Evolutionary conservation across 371 early-diverging fungal genomes (phyloP).

Genomic region (Mucor racemosus): DNA sequence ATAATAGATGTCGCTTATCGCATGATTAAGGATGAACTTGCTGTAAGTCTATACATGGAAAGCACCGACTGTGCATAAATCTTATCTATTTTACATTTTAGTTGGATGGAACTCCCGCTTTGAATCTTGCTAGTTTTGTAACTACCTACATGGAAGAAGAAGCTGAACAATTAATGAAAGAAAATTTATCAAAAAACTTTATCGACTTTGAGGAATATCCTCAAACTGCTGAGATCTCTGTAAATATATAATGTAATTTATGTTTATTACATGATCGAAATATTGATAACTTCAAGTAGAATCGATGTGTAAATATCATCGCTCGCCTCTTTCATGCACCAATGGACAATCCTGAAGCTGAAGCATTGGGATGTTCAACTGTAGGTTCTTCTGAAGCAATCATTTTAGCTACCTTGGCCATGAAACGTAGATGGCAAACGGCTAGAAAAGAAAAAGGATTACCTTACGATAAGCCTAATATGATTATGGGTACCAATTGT

Average conservation of each 20-base stretch:
- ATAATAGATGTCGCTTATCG: slow-evolving; percentile 49
- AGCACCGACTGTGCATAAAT: background rate
- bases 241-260: slow-evolving; percentile 20
- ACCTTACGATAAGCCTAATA: slow-evolving; percentile 67
- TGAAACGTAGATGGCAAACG: slow-evolving; percentile 75
- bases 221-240: slow-evolving; percentile 49
- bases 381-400: slow-evolving; percentile 79
- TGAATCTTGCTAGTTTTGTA: slow-evolving; percentile 79
- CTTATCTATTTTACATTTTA: slow-evolving; percentile 6
- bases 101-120: slow-evolving; percentile 75
- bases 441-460: slow-evolving; percentile 58
- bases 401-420: slow-evolving; percentile 70
- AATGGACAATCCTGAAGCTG: slow-evolving; percentile 34
- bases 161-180: slow-evolving; percentile 73
- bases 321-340: slow-evolving; percentile 69
- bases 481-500: slow-evolving; percentile 73
- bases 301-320: slow-evolving; percentile 74
- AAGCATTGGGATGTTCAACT: slow-evolving; percentile 66
- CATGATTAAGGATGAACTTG: slow-evolving; percentile 49
- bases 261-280: background rate
- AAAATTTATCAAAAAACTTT: slow-evolving; percentile 73
- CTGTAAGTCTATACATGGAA: slow-evolving; percentile 27
- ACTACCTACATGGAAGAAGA: slow-evolving; percentile 66
- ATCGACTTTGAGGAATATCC: slow-evolving; percentile 79
- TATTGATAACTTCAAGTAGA: slow-evolving; percentile 36